Conservation (phyloP, 768 basidiomycete species). For the Leucosporidium yakuticum region DNA sequence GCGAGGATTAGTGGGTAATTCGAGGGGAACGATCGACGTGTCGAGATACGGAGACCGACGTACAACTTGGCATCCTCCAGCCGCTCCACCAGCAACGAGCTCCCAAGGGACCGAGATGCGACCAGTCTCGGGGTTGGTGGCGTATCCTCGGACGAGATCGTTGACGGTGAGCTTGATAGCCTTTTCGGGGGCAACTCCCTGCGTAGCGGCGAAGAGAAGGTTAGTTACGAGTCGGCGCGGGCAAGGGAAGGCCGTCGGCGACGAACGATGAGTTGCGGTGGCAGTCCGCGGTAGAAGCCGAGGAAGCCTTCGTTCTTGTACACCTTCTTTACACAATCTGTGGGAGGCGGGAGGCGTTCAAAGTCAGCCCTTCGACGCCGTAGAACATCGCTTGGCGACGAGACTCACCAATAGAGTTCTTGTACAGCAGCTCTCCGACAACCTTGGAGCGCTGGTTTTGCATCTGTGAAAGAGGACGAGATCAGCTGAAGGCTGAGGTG, state of each 20-base stretch:
- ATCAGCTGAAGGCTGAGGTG: no score
- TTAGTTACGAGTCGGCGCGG: neutral
- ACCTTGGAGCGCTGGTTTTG: conserved; percentile 97
- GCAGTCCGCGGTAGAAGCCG: conserved; percentile 95
- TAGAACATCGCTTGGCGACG: conserved; percentile 11
- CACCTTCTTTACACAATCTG: conserved; percentile 86
- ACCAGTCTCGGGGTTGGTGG: conserved; percentile 92
- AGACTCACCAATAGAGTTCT: conserved; percentile 53
- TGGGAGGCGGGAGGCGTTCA: no score
- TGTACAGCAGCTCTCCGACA: conserved; percentile 92
- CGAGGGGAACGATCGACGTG: no score
- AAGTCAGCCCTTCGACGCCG: no score
- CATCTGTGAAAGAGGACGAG: conserved; percentile 55
- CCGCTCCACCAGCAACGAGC: conserved; percentile 79
- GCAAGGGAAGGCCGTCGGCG: neutral
- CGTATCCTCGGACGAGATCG: conserved; percentile 73
- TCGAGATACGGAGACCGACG: neutral
- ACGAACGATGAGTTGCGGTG: conserved; percentile 82
- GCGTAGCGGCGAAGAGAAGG: neutral
- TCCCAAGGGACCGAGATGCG: conserved; percentile 89
- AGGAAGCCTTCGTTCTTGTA: conserved; percentile 85
- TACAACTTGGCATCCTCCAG: conserved; percentile 93
- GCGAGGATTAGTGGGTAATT: neutral
- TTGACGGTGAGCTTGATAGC: conserved; percentile 98
- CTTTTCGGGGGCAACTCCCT: conserved; percentile 95